A percentile compares a stretch with the other conserved stretches of the same genome.
Evolutionary conservation across 2,329 filamentous ascomycete species (phyloP).

Genomic region (Diaporthe eres): DNA sequence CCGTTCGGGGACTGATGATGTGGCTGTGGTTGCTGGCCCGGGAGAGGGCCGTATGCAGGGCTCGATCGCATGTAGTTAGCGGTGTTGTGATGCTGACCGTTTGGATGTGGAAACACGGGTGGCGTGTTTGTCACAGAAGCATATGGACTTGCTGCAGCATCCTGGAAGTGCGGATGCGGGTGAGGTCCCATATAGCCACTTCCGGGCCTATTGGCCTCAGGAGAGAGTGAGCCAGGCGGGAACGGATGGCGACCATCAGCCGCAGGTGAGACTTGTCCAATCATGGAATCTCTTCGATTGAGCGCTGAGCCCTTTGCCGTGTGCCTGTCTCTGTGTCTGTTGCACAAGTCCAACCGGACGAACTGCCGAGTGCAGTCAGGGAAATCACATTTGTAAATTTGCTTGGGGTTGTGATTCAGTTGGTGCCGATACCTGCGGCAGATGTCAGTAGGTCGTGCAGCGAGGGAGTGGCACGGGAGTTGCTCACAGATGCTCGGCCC

Average conservation of each 20-base stretch:
- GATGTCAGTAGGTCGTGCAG: slow-evolving; percentile 45
- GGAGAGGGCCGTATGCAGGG: slow-evolving; percentile 51
- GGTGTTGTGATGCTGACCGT: slow-evolving; percentile 53
- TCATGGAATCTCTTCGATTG: slow-evolving; percentile 79
- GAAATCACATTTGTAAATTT: slow-evolving; percentile 94
- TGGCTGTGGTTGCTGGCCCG: slow-evolving; percentile 49
- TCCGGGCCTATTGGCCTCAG: slow-evolving; percentile 61
- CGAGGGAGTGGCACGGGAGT: not conserved
- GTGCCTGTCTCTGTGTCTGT: slow-evolving; percentile 86
- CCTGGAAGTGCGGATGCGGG: slow-evolving; percentile 63
- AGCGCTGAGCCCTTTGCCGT: slow-evolving; percentile 84
- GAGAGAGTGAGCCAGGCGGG: slow-evolving; percentile 60
- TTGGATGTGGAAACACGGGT: slow-evolving; percentile 52
- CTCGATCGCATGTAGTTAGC: slow-evolving; percentile 62
- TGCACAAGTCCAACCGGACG: slow-evolving; percentile 92
- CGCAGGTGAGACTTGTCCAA: slow-evolving; percentile 64
- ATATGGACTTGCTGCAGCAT: slow-evolving; percentile 60
- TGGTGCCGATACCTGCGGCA: slow-evolving; percentile 82
- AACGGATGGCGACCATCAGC: slow-evolving; percentile 58
- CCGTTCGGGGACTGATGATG: slow-evolving; percentile 58
- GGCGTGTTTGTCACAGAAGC: slow-evolving; percentile 62
- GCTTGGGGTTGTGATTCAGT: slow-evolving; percentile 94
- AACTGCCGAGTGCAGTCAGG: slow-evolving; percentile 92
- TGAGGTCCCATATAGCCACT: slow-evolving; percentile 58
- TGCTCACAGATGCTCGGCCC: slow-evolving; percentile 92